These are phyloP conservation scores for Leccinum subfulvum DNA, from an alignment of 1,284 basidiomycete genomes.

Conservation along the genomic window DNA sequence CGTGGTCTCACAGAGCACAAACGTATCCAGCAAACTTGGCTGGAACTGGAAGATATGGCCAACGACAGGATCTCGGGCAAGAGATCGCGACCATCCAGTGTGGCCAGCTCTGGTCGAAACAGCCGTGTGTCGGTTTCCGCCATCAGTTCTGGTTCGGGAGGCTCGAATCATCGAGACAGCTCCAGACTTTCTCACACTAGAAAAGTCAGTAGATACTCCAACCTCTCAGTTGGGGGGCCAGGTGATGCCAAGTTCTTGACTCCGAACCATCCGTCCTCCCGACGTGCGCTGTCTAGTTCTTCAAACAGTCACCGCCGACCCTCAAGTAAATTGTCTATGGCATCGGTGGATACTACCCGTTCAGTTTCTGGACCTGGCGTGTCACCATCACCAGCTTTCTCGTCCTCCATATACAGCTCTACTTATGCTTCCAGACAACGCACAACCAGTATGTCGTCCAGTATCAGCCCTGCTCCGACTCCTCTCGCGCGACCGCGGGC, in stretches of 20 bases:
- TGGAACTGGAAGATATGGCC: slow-evolving; percentile 76
- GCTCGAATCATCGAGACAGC: slow-evolving; percentile 26
- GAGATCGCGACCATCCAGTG: slow-evolving; percentile 65
- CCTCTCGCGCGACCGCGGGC: slow-evolving; percentile 42
- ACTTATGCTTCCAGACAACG: slow-evolving; percentile 82
- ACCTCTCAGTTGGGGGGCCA: slow-evolving; percentile 45
- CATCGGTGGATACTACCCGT: slow-evolving; percentile 30
- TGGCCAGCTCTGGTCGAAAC: slow-evolving; percentile 54
- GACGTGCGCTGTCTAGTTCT: slow-evolving; percentile 50
- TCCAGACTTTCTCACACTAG: slow-evolving; percentile 33
- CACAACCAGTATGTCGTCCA: slow-evolving; percentile 59
- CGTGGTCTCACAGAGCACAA: slow-evolving; percentile 58
- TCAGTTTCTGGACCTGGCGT: slow-evolving; percentile 36
- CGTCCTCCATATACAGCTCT: slow-evolving; percentile 50
- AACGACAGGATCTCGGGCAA: slow-evolving; percentile 59
- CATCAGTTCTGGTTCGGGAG: slow-evolving; percentile 26
- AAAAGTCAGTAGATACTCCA: slow-evolving; percentile 44
- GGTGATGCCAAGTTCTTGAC: slow-evolving; percentile 46
- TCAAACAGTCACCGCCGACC: slow-evolving; percentile 39
- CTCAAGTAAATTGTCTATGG: slow-evolving; percentile 31
- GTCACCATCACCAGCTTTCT: slow-evolving; percentile 30
- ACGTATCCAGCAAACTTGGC: slow-evolving; percentile 74
- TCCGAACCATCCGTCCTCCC: slow-evolving; percentile 43
- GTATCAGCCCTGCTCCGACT: slow-evolving; percentile 35
- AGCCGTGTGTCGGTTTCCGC: slow-evolving; percentile 47